Evolutionary conservation across 1,284 basidiomycete species (phyloP).

Genomic region (Cystobasidium sp.): DNA sequence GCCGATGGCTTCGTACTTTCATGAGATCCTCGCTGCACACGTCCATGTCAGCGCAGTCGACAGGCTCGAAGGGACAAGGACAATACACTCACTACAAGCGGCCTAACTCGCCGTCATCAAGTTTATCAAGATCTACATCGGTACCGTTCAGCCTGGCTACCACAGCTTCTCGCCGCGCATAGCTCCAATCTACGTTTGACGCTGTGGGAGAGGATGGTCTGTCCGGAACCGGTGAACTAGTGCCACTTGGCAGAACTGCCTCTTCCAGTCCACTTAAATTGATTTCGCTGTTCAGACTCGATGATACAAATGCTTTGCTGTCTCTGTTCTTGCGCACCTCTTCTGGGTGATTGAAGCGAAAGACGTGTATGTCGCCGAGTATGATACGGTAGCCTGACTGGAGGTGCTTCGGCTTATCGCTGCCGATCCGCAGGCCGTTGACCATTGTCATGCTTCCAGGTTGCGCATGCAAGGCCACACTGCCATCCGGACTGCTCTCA

Average conservation of each 20-base stretch:
- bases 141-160: conserved; percentile 74
- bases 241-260: conserved; percentile 46
- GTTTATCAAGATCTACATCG: conserved; percentile 82
- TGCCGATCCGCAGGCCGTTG: conserved; percentile 83
- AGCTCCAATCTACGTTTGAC: conserved; percentile 84
- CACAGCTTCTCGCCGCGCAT: conserved; percentile 87
- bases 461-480: conserved; percentile 76
- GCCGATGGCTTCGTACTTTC: conserved; percentile 73
- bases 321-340: conserved; percentile 88
- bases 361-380: conserved; percentile 95
- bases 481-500: conserved; percentile 64
- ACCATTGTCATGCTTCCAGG: conserved; percentile 84
- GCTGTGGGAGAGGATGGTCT: conserved; percentile 78
- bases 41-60: too few species aligned
- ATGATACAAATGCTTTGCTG: conserved; percentile 65
- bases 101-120: conserved; percentile 90
- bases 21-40: conserved; percentile 72
- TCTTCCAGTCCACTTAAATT: conserved; percentile 56
- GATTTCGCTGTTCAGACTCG: conserved; percentile 68
- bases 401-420: conserved; percentile 76
- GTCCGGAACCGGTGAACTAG: conserved; percentile 57
- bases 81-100: conserved; percentile 62
- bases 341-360: conserved; percentile 95
- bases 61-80: too few species aligned
- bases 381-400: conserved; percentile 95